phyloP scores from a whole-genome alignment of 2,329 filamentous ascomycete species.

The Fusarium subtropicale region DNA sequence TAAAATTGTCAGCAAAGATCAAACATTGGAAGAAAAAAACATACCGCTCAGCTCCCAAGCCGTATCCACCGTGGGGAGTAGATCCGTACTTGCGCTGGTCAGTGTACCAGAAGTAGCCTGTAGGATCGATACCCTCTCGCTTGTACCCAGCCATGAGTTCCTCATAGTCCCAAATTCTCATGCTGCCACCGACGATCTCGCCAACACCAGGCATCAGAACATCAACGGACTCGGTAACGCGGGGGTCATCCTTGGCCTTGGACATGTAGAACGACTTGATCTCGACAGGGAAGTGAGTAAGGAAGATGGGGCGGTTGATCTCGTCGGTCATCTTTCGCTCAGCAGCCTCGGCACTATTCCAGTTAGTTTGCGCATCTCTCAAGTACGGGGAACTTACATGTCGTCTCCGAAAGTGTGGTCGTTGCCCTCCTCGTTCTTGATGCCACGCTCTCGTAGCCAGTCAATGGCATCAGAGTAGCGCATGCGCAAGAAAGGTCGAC shows the following conservation, averaged over 20 bases:
- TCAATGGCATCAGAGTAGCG: constrained; percentile 92
- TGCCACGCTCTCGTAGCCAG: constrained; percentile 91
- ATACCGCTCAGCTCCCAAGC: constrained; percentile 84
- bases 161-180: constrained; percentile 94
- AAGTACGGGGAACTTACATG: constrained; percentile 61
- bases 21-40: neutral
- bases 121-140: constrained; percentile 84
- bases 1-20: constrained; percentile 13
- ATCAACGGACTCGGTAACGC: constrained; percentile 95
- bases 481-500: constrained; percentile 93
- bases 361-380: neutral
- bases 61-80: constrained; percentile 92
- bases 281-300: constrained; percentile 96
- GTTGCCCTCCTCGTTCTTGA: constrained; percentile 92
- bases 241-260: constrained; percentile 79
- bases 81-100: constrained; percentile 95
- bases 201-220: constrained; percentile 90
- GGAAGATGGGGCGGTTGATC: constrained; percentile 94
- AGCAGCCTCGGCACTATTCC: constrained; percentile 79
- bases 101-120: constrained; percentile 97
- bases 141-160: constrained; percentile 91
- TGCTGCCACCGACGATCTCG: constrained; percentile 95
- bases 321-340: constrained; percentile 97
- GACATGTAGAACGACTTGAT: constrained; percentile 99
- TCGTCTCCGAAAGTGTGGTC: constrained; percentile 95